Conservation (phyloP, 78 protist genomes). For the Chrysochromulina parva region DNA sequence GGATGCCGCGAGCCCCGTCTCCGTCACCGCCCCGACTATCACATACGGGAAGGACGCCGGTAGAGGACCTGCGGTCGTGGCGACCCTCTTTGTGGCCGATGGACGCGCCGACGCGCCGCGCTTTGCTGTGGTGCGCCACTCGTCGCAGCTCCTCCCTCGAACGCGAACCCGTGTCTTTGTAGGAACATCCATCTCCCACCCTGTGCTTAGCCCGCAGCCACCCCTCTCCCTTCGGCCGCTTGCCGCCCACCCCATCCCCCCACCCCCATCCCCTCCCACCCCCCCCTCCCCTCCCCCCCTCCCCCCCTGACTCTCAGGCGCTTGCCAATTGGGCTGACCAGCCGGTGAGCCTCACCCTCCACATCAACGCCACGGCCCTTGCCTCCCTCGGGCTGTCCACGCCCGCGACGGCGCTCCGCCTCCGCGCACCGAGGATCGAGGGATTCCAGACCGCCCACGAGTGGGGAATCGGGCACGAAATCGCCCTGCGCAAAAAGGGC, state of each 20-base stretch:
- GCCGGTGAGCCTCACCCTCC: background rate
- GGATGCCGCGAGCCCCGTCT: background rate
- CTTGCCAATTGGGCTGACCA: background rate
- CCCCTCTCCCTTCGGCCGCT: too few species aligned
- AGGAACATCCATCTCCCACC: background rate
- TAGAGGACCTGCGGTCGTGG: background rate
- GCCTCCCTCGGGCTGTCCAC: background rate
- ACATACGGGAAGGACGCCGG: background rate
- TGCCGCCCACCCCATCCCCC: too few species aligned
- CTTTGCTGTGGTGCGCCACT: background rate
- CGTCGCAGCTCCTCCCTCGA: background rate
- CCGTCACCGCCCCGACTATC: background rate
- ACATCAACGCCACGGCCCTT: background rate
- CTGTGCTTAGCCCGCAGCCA: too few species aligned
- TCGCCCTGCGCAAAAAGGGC: background rate
- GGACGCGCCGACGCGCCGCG: background rate
- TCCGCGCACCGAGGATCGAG: background rate
- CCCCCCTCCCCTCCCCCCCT: too few species aligned
- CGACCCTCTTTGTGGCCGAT: background rate
- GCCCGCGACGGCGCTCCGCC: background rate
- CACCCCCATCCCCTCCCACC: too few species aligned
- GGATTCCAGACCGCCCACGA: background rate
- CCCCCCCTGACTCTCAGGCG: background rate
- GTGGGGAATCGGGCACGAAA: background rate
- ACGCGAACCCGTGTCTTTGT: background rate